Base-by-base conservation (phyloP, 192 early-diverging fungal genomes). In the Chytriomyces sp. region DNA sequence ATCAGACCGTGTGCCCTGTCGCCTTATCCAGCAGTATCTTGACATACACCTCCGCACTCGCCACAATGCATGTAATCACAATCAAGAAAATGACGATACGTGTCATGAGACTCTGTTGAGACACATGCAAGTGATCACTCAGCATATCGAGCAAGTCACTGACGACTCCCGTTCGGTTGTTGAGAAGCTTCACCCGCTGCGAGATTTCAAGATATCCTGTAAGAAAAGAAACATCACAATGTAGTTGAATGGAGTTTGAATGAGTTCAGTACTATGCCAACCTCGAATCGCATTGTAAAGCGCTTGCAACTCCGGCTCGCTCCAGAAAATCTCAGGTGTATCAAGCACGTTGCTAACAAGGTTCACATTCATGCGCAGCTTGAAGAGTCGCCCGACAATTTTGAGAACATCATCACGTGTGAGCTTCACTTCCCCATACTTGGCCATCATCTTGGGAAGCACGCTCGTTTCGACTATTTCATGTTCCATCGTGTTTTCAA, bases 51-150 rank as follows among this genome's bases (percentile, higher is more conserved):
- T 85, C 84, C 5, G 44, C 76, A 3, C 59, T 39, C 22, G 80
- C 84, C 33, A 81, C 76, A 14, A 80, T 75, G n/a, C 75, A 82
- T 19, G 84, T 82, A 36, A 80, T 55, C 8, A 79, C 92, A 82
- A 98, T 98, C 40, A 98, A 84, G 54, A 93, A 88, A 73, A 98
- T 98, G 2, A 98, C 93, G 64, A 98, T 98, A 91, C 94, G 94
- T 70, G 96, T 95, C 25, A 96, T 83, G 62, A 93, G 91, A 74
- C 96, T 95, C 70, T 86, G 91, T 71, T 98, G 94, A 38, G 90
- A 91, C 38, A 91, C 91, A 34, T 91, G 96, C 66, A 95, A 82
- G 73, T 98, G 94, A 36, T 96, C 94, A 68, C 93, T 94, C 49
- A 98, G 81, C 94, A 98, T 96, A 38, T 96, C 95, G 72, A 98